Evolutionary conservation across 2,329 filamentous ascomycete species (phyloP), one percentile per base, ranked within the genome.

Genomic region (Fusarium temperatum): DNA sequence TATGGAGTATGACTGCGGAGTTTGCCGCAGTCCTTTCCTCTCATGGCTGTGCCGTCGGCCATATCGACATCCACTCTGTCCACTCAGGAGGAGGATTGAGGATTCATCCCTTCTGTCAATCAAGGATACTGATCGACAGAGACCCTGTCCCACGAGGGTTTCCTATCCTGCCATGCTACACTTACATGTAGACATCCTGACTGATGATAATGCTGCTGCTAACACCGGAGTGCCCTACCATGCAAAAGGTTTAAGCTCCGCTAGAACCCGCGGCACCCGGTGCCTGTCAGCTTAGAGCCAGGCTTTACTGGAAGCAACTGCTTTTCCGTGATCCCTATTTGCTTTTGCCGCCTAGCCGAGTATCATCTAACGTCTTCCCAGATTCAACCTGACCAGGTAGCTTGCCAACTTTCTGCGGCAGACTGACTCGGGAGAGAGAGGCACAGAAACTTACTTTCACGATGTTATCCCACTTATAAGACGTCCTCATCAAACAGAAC

Each of bases 121-220:
- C 66, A 71, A 60, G 70, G 54, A 61, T 48, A 55, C 48, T 74
- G 71, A 74, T 74, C 71, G 71, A 74, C 71, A 58, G 51, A 41
- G 66, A 64, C 67, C 71, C 71, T 74, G 63, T 74, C 68, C 71
- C 71, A 74, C 56, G 71, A 74, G 58, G 55, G 53, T 65, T 72
- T 72, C 60, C 58, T 67, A 51, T 65, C 59, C 51, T 72, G 68
- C 66, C 67, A 50, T 71, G 70, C 38, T 36, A 54, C 47, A 53
- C 48, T 14, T 53, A 53, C 48, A 53, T 35, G 17, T 32, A 50
- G 45, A 28, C 22, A 63, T 32, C 24, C 35, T 54, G 22, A 30
- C 26, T 54, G 32, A 26, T 38, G 35, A 26, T 54, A 30, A 41
- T 28, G 24, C 22, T 53, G 38, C 39, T 58, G 54, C 54, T 24